Conservation (phyloP, 148 eudicot species). For the Cornus florida region DNA sequence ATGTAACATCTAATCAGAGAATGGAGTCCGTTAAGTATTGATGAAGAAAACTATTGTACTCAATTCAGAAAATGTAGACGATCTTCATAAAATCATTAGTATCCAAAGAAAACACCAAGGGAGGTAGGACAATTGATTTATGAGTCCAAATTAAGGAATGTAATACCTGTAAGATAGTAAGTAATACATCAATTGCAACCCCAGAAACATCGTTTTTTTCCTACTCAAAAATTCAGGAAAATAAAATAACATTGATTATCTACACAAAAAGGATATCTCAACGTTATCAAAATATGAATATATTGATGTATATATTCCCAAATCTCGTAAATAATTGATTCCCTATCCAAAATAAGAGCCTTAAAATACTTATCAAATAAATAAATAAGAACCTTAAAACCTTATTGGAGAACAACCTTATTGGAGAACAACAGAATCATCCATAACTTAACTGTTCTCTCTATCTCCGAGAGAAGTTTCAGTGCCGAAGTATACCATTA, state of each 20-base stretch:
- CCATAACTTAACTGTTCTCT: not conserved
- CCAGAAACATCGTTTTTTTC: no score
- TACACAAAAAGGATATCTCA: not conserved
- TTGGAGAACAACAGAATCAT: not conserved
- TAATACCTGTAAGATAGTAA: no score
- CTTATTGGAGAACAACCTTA: not conserved
- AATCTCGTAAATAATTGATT: not conserved
- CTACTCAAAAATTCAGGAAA: no score
- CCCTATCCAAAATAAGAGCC: not conserved
- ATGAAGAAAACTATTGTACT: not conserved
- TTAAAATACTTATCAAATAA: no score
- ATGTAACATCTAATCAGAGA: constrained; percentile 31
- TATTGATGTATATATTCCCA: not conserved
- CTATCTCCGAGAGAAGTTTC: not conserved
- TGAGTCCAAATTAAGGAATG: no score
- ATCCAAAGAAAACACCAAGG: not conserved
- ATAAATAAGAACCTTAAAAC: no score
- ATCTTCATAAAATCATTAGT: not conserved
- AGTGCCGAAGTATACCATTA: not conserved
- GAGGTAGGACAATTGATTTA: not conserved
- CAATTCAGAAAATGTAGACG: not conserved
- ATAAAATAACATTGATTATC: no score
- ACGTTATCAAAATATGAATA: not conserved
- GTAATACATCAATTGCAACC: no score
- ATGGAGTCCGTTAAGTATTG: not conserved